Conservation (phyloP, 1,284 basidiomycete species). For the Rhodotorula mucilaginosa region DNA sequence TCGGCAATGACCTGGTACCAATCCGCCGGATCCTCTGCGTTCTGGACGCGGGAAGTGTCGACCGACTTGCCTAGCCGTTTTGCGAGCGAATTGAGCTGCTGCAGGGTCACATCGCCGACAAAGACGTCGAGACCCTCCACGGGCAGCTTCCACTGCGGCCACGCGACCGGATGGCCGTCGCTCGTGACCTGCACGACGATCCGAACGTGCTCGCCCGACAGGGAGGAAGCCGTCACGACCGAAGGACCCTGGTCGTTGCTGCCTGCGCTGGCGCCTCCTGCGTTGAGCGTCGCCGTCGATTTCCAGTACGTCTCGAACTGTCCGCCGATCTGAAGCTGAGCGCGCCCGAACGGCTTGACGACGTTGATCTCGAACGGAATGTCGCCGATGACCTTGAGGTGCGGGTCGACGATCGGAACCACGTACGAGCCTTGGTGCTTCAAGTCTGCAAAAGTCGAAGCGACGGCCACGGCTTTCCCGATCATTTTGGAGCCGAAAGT, state of each 20-base stretch:
- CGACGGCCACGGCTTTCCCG: conserved; percentile 83
- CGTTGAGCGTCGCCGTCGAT: conserved; percentile 56
- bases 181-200: conserved; percentile 86
- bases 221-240: conserved; percentile 75
- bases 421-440: conserved; percentile 57
- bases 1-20: conserved; percentile 60
- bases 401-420: conserved; percentile 85
- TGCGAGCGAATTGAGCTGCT: conserved; percentile 73
- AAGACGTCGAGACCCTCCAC: conserved; percentile 70
- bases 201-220: conserved; percentile 82
- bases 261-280: conserved; percentile 43
- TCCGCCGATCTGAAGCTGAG: conserved; percentile 93
- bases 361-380: conserved; percentile 85
- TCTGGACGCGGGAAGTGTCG: conserved; percentile 40
- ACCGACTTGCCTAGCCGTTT: conserved; percentile 55
- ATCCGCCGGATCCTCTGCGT: conserved; percentile 53
- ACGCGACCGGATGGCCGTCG: conserved; percentile 83
- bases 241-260: conserved; percentile 1
- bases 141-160: conserved; percentile 68
- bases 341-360: conserved; percentile 85
- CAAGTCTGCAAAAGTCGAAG: conserved; percentile 66
- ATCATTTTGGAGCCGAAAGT: conserved; percentile 98
- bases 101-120: conserved; percentile 75
- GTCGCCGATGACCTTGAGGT: conserved; percentile 92
- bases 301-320: conserved; percentile 93